phyloP scores from a whole-genome alignment of 2,329 filamentous ascomycete genomes.

The Scolecobasidium constrictum region DNA sequence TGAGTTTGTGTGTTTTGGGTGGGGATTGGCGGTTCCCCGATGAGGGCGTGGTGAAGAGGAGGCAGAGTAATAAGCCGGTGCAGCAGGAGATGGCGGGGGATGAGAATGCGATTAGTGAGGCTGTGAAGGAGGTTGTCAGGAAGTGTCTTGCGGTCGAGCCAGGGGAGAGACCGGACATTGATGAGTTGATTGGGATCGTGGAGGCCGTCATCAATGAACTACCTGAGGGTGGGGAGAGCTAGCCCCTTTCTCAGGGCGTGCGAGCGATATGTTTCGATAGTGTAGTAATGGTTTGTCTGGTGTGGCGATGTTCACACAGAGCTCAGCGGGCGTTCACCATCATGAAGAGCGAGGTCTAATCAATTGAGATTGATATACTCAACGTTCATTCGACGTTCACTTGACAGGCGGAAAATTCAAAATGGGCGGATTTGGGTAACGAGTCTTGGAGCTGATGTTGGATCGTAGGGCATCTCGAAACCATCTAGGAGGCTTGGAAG shows the following conservation, averaged over 20 bases:
- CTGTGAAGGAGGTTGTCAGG: conserved; percentile 77
- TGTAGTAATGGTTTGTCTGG: too few relatives aligned
- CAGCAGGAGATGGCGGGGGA: conserved; percentile 33
- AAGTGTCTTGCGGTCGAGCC: conserved; percentile 82
- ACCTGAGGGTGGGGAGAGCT: conserved; percentile 44
- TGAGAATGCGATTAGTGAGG: conserved; percentile 54
- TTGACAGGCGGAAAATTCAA: too few relatives aligned
- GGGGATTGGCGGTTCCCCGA: conserved; percentile 97
- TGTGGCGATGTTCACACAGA: too few relatives aligned
- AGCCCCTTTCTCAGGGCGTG: conserved; percentile 3
- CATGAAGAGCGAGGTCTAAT: too few relatives aligned
- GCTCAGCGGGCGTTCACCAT: too few relatives aligned
- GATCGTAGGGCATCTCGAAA: too few relatives aligned
- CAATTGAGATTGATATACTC: too few relatives aligned
- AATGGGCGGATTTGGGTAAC: too few relatives aligned
- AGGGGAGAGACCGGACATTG: conserved; percentile 74
- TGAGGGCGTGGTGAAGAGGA: conserved; percentile 52
- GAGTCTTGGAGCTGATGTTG: too few relatives aligned
- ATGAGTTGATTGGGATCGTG: conserved; percentile 72
- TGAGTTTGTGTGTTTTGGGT: conserved; percentile 84
- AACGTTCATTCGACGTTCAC: too few relatives aligned
- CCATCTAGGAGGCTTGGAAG: too few relatives aligned
- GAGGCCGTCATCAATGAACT: conserved; percentile 58
- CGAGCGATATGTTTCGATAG: too few relatives aligned
- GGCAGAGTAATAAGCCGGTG: conserved; percentile 28